These are phyloP conservation scores for Chlamydomonas incerta DNA, from an alignment of 139 green algal genomes.

Conservation along the genomic window DNA sequence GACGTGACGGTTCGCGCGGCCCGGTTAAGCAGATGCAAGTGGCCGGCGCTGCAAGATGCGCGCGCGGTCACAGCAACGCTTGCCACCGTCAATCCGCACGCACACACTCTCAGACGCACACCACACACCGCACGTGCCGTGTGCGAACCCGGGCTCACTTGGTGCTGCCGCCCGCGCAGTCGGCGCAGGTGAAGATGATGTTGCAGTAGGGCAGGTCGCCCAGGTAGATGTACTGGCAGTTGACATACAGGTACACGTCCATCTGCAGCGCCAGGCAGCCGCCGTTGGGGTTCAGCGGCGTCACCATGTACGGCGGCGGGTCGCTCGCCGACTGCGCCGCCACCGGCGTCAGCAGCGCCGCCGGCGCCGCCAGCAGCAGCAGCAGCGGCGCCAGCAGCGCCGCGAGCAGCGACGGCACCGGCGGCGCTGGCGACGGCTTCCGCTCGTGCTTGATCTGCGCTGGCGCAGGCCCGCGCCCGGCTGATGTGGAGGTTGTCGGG, in stretches of 20 bases:
- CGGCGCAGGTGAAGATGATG: neutral
- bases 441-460: too few relatives aligned
- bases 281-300: neutral
- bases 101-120: neutral
- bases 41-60: too few relatives aligned
- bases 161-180: neutral
- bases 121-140: too few relatives aligned
- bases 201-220: neutral
- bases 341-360: neutral
- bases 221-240: neutral
- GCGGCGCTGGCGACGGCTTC: too few relatives aligned
- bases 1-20: too few relatives aligned
- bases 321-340: neutral
- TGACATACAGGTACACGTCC: neutral
- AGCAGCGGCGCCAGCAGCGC: neutral
- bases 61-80: too few relatives aligned
- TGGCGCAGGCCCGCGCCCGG: too few relatives aligned
- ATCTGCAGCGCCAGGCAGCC: neutral
- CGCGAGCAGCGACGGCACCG: neutral
- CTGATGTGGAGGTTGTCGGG: too few relatives aligned
- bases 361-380: neutral
- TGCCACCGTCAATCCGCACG: too few relatives aligned
- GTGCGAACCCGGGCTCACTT: too few relatives aligned
- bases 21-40: too few relatives aligned
- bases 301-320: constrained; percentile 4